These are phyloP conservation scores for Plasmodium relictum DNA, from an alignment of 169 alveolate genomes.

Conservation along the genomic window DNA sequence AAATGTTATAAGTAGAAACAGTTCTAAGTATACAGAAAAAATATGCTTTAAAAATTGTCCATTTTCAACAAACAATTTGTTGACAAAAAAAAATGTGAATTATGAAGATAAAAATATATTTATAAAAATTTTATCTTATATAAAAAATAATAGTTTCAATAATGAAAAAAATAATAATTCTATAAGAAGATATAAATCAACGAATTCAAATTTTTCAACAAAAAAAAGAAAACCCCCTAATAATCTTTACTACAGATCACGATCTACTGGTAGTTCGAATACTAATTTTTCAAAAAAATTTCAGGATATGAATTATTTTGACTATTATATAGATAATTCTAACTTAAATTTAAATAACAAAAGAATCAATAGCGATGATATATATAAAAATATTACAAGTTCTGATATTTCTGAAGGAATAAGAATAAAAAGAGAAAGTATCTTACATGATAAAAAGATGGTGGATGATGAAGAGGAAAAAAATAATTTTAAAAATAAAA, in stretches of 20 bases:
- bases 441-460: too few relatives aligned
- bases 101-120: constrained; percentile 16
- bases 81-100: constrained; percentile 10
- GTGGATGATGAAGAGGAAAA: not conserved
- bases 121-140: constrained; percentile 41
- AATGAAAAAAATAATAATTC: constrained; percentile 41
- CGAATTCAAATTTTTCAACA: not conserved
- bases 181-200: constrained; percentile 43
- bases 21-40: not conserved
- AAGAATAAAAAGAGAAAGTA: too few relatives aligned
- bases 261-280: not conserved
- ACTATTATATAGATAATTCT: too few relatives aligned
- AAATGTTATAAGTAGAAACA: constrained; percentile 12
- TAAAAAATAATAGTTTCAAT: constrained; percentile 50
- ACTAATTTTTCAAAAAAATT: not conserved
- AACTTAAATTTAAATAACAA: too few relatives aligned
- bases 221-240: not conserved
- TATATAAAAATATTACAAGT: too few relatives aligned
- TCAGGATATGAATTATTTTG: not conserved
- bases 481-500: not conserved
- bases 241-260: not conserved
- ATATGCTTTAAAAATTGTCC: constrained; percentile 29
- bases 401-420: too few relatives aligned
- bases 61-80: constrained; percentile 5
- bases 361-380: too few relatives aligned